phyloP scores from a whole-genome alignment of 2,329 filamentous ascomycete genomes.

The Graphiopsis chlorocephala region DNA sequence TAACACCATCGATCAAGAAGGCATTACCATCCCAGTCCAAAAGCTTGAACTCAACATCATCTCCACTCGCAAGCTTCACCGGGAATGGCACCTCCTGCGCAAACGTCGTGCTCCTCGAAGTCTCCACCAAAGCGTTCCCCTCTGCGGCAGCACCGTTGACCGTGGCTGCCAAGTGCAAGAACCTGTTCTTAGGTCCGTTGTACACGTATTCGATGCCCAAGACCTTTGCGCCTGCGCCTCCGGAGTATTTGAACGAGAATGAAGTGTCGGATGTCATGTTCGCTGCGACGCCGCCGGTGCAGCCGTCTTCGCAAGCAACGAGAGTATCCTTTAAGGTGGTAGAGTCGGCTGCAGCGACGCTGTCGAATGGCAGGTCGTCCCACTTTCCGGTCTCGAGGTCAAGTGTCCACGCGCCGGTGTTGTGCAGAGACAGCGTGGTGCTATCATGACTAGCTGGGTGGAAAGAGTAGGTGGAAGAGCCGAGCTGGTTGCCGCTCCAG shows the following conservation, averaged over 20 bases:
- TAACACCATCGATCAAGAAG: slow-evolving; percentile 24
- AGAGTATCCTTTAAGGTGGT: slow-evolving; percentile 20
- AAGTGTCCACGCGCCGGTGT: slow-evolving; percentile 28
- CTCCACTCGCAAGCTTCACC: slow-evolving; percentile 20
- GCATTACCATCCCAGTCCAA: slow-evolving; percentile 21
- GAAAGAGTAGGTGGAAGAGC: slow-evolving; percentile 27
- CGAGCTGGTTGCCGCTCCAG: slow-evolving; percentile 60
- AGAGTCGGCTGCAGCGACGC: slow-evolving; percentile 22
- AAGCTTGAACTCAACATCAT: slow-evolving; percentile 23
- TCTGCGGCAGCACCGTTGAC: slow-evolving; percentile 21
- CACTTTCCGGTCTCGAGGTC: slow-evolving; percentile 25
- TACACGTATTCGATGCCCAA: slow-evolving; percentile 27
- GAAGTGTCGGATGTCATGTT: slow-evolving; percentile 22
- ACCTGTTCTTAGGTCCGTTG: slow-evolving; percentile 26
- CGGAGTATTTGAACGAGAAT: slow-evolving; percentile 26
- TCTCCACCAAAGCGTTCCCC: slow-evolving; percentile 25
- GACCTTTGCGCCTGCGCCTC: slow-evolving; percentile 21
- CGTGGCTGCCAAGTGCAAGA: slow-evolving; percentile 23
- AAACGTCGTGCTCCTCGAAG: slow-evolving; percentile 22
- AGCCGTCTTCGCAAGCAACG: slow-evolving; percentile 21
- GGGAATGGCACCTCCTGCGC: slow-evolving; percentile 25
- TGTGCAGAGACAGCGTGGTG: slow-evolving; percentile 21
- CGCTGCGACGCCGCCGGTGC: slow-evolving; percentile 22
- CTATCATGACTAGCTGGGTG: slow-evolving; percentile 26
- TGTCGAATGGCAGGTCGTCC: slow-evolving; percentile 24